These are phyloP conservation scores for Fusarium sp. DNA, from an alignment of 2,329 filamentous ascomycete genomes.

Conservation along the genomic window DNA sequence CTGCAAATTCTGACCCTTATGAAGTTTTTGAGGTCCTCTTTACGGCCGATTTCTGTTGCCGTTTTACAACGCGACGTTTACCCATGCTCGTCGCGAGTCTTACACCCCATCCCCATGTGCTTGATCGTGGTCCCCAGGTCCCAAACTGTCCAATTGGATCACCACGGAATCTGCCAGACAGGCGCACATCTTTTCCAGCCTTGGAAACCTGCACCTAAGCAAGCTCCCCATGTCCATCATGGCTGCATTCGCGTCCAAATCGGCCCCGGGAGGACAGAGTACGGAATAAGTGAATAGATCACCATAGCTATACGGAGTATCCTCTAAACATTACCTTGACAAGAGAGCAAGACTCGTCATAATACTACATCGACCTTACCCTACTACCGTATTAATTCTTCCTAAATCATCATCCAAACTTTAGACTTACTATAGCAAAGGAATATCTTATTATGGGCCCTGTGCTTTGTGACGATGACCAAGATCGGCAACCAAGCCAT, in stretches of 20 bases:
- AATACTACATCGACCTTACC: too few species aligned
- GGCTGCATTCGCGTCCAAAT: neutral
- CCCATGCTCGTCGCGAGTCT: neutral
- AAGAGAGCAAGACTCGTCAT: too few species aligned
- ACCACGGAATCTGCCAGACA: slow-evolving; percentile 7
- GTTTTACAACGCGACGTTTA: neutral
- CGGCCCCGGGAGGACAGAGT: too few species aligned
- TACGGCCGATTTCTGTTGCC: neutral
- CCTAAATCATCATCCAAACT: too few species aligned
- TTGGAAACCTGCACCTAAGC: slow-evolving; percentile 3
- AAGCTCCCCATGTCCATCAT: neutral
- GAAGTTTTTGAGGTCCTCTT: neutral
- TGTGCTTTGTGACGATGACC: too few species aligned
- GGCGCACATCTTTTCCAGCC: slow-evolving; percentile 21
- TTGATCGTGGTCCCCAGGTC: slow-evolving; percentile 1
- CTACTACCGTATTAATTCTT: too few species aligned
- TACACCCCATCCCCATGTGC: slow-evolving; percentile 2
- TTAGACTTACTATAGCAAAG: too few species aligned
- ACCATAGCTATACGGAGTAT: too few species aligned
- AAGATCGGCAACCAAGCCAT: neutral
- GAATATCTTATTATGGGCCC: too few species aligned
- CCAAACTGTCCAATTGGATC: slow-evolving; percentile 23
- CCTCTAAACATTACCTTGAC: too few species aligned
- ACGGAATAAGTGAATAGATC: too few species aligned
- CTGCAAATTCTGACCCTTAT: neutral